These are phyloP conservation scores for Hygrocybe punicea DNA, from an alignment of 768 basidiomycete genomes.

Conservation along the genomic window DNA sequence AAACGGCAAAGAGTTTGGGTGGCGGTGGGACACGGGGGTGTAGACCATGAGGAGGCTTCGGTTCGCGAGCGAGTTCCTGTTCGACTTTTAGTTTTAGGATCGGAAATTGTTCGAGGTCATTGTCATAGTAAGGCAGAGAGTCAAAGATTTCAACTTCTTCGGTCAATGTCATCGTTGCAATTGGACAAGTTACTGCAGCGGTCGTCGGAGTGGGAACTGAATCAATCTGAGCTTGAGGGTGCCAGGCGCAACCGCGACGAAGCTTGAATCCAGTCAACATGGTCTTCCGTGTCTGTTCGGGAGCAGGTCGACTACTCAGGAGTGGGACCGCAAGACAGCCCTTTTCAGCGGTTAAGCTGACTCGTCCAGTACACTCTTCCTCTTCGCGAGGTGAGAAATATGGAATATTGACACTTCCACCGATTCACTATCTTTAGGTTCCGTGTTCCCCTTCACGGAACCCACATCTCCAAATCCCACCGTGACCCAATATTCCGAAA, in stretches of 20 bases:
- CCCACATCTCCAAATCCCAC: conserved; percentile 87
- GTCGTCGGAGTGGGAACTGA: no score
- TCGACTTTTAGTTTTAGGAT: conserved; percentile 72
- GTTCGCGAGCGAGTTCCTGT: conserved; percentile 69
- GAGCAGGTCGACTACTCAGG: conserved; percentile 45
- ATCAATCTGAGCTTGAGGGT: no score
- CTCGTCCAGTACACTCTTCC: conserved; percentile 48
- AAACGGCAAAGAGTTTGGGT: conserved; percentile 64
- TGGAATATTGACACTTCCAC: conserved; percentile 1
- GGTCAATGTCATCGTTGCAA: conserved; percentile 16
- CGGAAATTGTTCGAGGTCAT: conserved; percentile 78
- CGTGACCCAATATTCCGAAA: conserved; percentile 62
- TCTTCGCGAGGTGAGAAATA: conserved; percentile 45
- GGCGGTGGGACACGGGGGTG: conserved; percentile 72
- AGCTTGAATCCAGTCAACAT: conserved; percentile 26
- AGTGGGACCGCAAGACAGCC: conserved; percentile 25
- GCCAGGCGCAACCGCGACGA: not conserved
- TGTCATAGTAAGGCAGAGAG: conserved; percentile 92
- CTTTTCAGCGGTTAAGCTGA: not conserved
- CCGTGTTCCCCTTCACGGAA: conserved; percentile 80
- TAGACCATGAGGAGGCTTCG: conserved; percentile 53
- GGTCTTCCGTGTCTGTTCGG: conserved; percentile 46
- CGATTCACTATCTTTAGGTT: conserved; percentile 40
- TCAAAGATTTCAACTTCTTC: conserved; percentile 55
- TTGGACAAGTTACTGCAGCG: not conserved